Percentiles rank a stretch among this genome's conserved stretches.
phyloP scores from a whole-genome alignment of 495 filamentous ascomycete species.

The Paragyromitra xinjiangensis region DNA sequence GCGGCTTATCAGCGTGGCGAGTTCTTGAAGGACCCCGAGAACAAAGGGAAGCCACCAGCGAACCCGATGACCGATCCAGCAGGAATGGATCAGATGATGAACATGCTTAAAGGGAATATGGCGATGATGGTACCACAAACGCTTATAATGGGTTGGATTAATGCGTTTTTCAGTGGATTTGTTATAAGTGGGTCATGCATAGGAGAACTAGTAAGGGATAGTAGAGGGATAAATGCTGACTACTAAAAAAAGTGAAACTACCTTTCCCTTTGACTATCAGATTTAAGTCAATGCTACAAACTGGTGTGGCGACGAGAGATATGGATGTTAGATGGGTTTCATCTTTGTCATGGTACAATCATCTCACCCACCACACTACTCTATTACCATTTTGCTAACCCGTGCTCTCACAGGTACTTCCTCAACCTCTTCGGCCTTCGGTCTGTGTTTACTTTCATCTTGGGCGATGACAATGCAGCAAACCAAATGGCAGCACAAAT shows the following conservation, averaged over 20 bases:
- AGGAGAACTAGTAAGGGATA: neutral
- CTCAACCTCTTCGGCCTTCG: conserved; percentile 95
- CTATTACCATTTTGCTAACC: conserved; percentile 10
- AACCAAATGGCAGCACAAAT: conserved; percentile 96
- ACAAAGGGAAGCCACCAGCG: conserved; percentile 81
- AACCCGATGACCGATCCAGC: conserved; percentile 98
- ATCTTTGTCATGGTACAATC: conserved; percentile 79
- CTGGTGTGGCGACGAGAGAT: conserved; percentile 92
- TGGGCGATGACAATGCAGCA: conserved; percentile 95
- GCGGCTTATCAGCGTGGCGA: conserved; percentile 81
- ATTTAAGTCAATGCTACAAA: conserved; percentile 99
- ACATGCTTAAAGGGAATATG: conserved; percentile 99
- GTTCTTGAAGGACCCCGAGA: conserved; percentile 88
- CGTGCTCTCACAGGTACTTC: conserved; percentile 69
- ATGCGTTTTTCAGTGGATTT: conserved; percentile 97
- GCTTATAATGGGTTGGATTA: conserved; percentile 99
- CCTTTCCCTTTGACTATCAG: conserved; percentile 97
- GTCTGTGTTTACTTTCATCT: conserved; percentile 95
- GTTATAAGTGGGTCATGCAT: conserved; percentile 78
- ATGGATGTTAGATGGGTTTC: conserved; percentile 98
- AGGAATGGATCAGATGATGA: conserved; percentile 99
- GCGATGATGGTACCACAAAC: conserved; percentile 99
- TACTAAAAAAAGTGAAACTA: conserved; percentile 77
- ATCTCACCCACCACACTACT: neutral
- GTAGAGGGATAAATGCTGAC: conserved; percentile 8